These are phyloP conservation scores for Hura crepitans DNA, from an alignment of 441 rosid genomes.

Conservation along the genomic window DNA sequence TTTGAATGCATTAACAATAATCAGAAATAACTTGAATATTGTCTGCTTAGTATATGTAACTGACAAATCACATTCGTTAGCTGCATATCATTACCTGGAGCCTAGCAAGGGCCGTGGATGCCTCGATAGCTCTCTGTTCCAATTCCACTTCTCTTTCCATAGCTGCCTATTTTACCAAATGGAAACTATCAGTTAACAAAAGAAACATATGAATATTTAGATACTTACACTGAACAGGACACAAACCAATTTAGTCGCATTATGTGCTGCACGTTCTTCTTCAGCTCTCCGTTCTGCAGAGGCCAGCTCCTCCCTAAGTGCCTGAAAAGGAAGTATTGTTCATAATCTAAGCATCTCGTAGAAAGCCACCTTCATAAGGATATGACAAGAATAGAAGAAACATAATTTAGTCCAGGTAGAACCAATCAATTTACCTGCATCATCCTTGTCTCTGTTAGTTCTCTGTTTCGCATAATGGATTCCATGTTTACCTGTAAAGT, in stretches of 20 bases:
- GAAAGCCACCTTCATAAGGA: slow-evolving; percentile 15
- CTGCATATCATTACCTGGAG: slow-evolving; percentile 63
- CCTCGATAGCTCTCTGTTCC: slow-evolving; percentile 91
- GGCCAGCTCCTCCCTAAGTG: slow-evolving; percentile 90
- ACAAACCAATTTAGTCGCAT: slow-evolving; percentile 88
- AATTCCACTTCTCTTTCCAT: slow-evolving; percentile 96
- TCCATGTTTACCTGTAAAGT: slow-evolving; percentile 82
- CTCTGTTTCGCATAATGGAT: slow-evolving; percentile 94
- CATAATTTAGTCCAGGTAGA: slow-evolving; percentile 12
- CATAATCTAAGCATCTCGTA: slow-evolving; percentile 22
- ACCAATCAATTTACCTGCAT: slow-evolving; percentile 70
- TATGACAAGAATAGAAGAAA: neutral
- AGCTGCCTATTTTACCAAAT: slow-evolving; percentile 64
- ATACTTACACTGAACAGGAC: slow-evolving; percentile 19
- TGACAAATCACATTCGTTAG: slow-evolving; percentile 9
- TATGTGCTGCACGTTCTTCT: slow-evolving; percentile 89
- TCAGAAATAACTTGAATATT: neutral
- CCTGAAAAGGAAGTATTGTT: slow-evolving; percentile 47
- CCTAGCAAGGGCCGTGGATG: slow-evolving; percentile 89
- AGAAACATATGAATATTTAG: slow-evolving; percentile 9
- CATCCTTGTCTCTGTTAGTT: slow-evolving; percentile 96
- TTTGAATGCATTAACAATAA: neutral
- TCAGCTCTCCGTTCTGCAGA: slow-evolving; percentile 90
- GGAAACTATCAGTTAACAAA: slow-evolving; percentile 23
- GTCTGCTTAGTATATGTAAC: neutral